phyloP scores from a whole-genome alignment of 208 protist species.

The Angomonas ambiguus region DNA sequence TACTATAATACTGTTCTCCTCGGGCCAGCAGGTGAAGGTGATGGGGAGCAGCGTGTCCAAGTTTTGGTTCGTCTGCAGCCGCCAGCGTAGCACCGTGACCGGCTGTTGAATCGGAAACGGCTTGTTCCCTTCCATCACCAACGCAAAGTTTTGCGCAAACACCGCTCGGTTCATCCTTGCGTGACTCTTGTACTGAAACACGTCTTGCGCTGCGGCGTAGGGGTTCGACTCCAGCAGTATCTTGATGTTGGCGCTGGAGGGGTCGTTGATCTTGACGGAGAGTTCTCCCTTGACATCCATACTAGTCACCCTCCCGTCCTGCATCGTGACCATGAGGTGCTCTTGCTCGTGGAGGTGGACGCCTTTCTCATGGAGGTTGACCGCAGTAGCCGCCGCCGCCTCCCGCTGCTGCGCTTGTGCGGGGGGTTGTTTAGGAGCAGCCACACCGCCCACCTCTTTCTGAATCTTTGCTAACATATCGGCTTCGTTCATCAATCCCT shows the following conservation, averaged over 20 bases:
- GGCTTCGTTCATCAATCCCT: slow-evolving; percentile 37
- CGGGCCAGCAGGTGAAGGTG: slow-evolving; percentile 77
- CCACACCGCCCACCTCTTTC: slow-evolving; percentile 47
- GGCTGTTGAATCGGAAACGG: slow-evolving; percentile 76
- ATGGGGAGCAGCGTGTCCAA: slow-evolving; percentile 37
- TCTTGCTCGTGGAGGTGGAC: slow-evolving; percentile 66
- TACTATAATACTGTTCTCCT: slow-evolving; percentile 56
- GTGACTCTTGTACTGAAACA: slow-evolving; percentile 82
- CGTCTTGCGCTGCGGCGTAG: slow-evolving; percentile 31
- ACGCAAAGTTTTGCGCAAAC: slow-evolving; percentile 67
- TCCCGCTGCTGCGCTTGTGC: neutral
- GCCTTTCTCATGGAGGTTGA: slow-evolving; percentile 6
- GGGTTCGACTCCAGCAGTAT: slow-evolving; percentile 27
- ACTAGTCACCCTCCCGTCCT: slow-evolving; percentile 43
- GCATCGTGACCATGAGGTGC: slow-evolving; percentile 51
- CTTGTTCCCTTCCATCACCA: slow-evolving; percentile 75
- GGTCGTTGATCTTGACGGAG: slow-evolving; percentile 66
- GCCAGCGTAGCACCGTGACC: slow-evolving; percentile 76
- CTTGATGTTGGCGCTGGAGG: slow-evolving; percentile 44
- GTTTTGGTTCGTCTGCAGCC: slow-evolving; percentile 17
- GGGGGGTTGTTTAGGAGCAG: too few species aligned
- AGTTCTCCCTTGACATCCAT: slow-evolving; percentile 74
- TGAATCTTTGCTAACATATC: slow-evolving; percentile 76
- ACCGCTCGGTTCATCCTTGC: slow-evolving; percentile 81
- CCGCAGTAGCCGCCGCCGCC: too few species aligned